Base-by-base conservation (phyloP, 1,139 yeast genomes). In the Blastobotrys serpentis region DNA sequence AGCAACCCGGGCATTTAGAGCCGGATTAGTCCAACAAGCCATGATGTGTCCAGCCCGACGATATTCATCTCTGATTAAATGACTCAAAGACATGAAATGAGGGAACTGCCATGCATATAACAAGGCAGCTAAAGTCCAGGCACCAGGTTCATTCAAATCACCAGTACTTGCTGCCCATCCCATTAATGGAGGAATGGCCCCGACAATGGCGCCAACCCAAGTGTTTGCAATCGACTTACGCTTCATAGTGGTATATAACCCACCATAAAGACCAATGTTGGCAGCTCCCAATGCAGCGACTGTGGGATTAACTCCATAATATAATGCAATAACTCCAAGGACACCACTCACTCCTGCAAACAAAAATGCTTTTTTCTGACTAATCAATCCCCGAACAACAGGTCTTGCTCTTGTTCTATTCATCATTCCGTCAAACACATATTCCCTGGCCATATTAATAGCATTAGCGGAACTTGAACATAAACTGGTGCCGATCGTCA, bases 71-170 rank as follows among this genome's bases (percentile, higher is more conserved):
- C 92, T 84, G 50, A 92, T 82, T 58, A 84, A 84, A 69, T 92
- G 96, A 48, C 95, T 84, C 44, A 92, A 76, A 0, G 98, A 81
- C 70, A 92, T 92, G 73, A 92, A 92, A 67, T 92, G 99, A 2
- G 99, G 99, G 66, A 92, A 92, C 69, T 92, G 99, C 99, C 99
- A 92, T 3, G 98, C 96, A 65, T 86, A 92, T 37, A 92, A 72
- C 48, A 94, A 71, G 0, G 85, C 89, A 1, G 98, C 98, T 30
- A 90, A 71, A 62, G 94, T 83, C 98, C 98, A 92, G 2, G 95
- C 95, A 5, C 94, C 97, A 0, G 98, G 97, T 54, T 87, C 88
- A 3, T 74, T 59, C 44, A 92, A 70, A 1, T 95, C 80, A 29
- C 71, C 81, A 2, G 96, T 86, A 2, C 96, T 86, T 0, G 97